Evolutionary conservation across 345 rosid genomes (phyloP), one percentile per base, ranked within the genome.

Genomic region (Aquilaria yunnanensis): DNA sequence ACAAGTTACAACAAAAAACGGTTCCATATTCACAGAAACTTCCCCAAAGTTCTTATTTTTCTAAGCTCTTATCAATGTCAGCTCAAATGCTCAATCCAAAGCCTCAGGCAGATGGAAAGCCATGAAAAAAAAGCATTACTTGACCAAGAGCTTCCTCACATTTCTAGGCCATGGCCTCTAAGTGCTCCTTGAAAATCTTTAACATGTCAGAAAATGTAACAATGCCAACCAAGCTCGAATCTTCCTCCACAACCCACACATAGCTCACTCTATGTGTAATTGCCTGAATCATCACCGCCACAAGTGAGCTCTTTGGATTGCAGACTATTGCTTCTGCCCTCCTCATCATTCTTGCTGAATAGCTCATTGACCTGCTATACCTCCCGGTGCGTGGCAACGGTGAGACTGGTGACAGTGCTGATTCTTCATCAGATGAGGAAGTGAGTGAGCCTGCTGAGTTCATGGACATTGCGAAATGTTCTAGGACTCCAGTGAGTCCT

Each of bases 211-310:
- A 70, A 67, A 92, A 89, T 7, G 90, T 87, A 30, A 92, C 97
- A 55, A 89, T 87, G 49, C 98, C 98, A 56, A 83, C 85, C 71
- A 92, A 73, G 66, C 82, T 75, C 56, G 83, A 77, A 55, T 89
- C 97, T 1, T 87, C 82, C 47, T 93, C 94, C 9, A 75, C 55
- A 13, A 92, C 98, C 98, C 98, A 92, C 63, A 85, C 89, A 59
- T 89, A 85, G 12, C 77, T 89, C 71, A 85, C 86, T 41, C 96
- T 79, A 45, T 87, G 89, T 30, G 96, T 78, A 56, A 87, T 82
- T 45, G 98, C 96, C 64, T 92, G 96, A 34, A 92, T 78, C 98
- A 92, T 89, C 58, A 89, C 92, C 30, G 98, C 98, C 56, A 85
- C 81, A 6, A 92, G 76, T 16, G 98, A 89, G 67, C 96, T 92